phyloP scores from a whole-genome alignment of 179 eudicot species.

The Nepenthes alata region DNA sequence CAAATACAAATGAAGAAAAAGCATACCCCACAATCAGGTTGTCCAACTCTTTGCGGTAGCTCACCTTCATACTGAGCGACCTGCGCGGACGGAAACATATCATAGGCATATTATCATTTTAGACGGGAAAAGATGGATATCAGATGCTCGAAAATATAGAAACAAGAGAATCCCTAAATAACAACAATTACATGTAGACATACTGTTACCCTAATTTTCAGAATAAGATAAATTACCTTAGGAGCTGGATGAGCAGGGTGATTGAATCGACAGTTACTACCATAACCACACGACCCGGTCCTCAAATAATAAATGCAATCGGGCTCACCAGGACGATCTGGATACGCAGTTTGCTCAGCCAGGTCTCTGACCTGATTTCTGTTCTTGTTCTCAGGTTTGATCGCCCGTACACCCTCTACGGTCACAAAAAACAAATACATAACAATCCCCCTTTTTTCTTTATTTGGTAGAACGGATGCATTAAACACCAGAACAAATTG shows the following conservation, averaged over 20 bases:
- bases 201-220: background rate
- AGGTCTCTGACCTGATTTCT: conserved; percentile 7
- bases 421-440: background rate
- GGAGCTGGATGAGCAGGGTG: conserved; percentile 37
- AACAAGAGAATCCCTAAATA: background rate
- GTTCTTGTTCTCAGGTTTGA: conserved; percentile 21
- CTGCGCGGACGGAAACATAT: conserved; percentile 12
- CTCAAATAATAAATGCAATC: conserved; percentile 51
- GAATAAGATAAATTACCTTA: conserved; percentile 16
- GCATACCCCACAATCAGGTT: conserved; percentile 63
- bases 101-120: background rate
- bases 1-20: conserved; percentile 3
- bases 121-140: background rate
- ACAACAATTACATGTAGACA: background rate
- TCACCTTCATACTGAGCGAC: conserved; percentile 20
- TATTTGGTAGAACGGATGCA: no score
- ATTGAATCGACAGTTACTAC: conserved; percentile 55
- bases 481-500: background rate
- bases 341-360: conserved; percentile 19
- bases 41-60: conserved; percentile 62
- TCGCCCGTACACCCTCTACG: conserved; percentile 30
- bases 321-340: conserved; percentile 62
- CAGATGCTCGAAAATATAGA: background rate
- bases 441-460: no score
- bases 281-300: conserved; percentile 63